Base-by-base conservation (phyloP, 129 eudicot genomes). In the Mikania micrantha region DNA sequence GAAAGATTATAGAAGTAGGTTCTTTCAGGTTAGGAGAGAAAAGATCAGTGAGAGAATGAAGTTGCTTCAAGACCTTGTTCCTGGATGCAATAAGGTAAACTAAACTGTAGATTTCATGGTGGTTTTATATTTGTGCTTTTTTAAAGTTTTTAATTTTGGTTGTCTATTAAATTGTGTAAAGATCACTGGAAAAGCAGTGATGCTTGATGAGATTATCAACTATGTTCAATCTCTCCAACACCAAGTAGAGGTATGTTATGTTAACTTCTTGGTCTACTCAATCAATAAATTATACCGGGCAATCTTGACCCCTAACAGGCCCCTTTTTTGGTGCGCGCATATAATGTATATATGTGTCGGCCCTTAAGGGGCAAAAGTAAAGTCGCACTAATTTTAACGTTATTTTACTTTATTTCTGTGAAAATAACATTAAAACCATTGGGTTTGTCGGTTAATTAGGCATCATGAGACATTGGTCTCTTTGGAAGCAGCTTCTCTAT, bases 21-120 rank as follows among this genome's bases (percentile, higher is more conserved):
- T 49, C 31, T 31, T 72, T 38, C 67, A 92, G 98, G 91, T 92
- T 71, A 88, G 98, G 79, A 88, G 98, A 78, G 98, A 92, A 19
- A 88, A 75, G 81, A 92, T 92, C 9, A 92, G 98, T 79, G 98
- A 92, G 87, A 90, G 98, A 45, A 92, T 92, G 98, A 80, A 85
- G 58, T 75, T 88, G 81, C 95, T 92, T 68, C 98, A 92, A 86
- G 98, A 92, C 64, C 89, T 92, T 53, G 98, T 92, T 64, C 98
- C 98, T 68, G 98, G 98, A 52, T 92, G 98, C 85, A 88, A 83
- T 60, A 92, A 92, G 98, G 98, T 91, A 48, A 15, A 36, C 9
- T 19, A 19, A 17, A 47, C 6, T 52, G 1, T 15, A 10, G 73
- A 19, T 22, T 29, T 57, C 13, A 15, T 61, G 39, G 20, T 11